Percentiles rank a stretch among this genome's conserved stretches.
Evolutionary conservation across 495 filamentous ascomycete genomes (phyloP).

Genomic region (Cercophora scortea): DNA sequence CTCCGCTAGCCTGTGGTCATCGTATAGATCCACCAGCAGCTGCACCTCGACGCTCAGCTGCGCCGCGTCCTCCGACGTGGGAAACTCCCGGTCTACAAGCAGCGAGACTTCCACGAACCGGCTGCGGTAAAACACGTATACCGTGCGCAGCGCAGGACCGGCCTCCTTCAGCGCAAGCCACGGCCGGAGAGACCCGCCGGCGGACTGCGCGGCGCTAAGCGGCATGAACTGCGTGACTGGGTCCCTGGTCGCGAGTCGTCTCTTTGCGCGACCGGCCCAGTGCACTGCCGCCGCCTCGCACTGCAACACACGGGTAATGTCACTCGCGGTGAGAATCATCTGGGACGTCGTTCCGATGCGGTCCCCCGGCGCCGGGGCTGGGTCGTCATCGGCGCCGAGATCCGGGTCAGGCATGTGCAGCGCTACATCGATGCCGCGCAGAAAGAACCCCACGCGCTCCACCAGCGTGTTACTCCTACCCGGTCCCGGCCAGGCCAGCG

Average conservation of each 20-base stretch:
- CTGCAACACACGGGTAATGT: no score
- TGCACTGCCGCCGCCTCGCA: no score
- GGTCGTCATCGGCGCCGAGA: neutral
- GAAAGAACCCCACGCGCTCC: neutral
- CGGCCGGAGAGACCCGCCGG: neutral
- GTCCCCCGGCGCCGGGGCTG: neutral
- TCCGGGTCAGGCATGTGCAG: neutral
- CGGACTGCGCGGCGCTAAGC: no score
- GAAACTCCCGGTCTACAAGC: neutral
- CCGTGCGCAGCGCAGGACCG: neutral
- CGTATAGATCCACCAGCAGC: constrained; percentile 5
- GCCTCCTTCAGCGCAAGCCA: neutral
- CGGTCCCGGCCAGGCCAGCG: neutral
- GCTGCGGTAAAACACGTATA: constrained; percentile 6
- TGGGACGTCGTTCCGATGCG: neutral
- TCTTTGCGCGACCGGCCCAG: no score
- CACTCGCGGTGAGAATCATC: no score
- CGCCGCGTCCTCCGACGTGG: neutral
- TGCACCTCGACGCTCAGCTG: constrained; percentile 1
- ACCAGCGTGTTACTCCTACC: neutral
- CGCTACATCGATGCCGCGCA: constrained; percentile 1
- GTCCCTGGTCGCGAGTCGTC: no score
- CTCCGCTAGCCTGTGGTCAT: constrained; percentile 5
- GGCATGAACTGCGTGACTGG: no score
- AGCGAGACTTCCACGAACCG: constrained; percentile 3